These are phyloP conservation scores for Coelastrella sp. DNA, from an alignment of 139 green algal genomes.

Conservation along the genomic window DNA sequence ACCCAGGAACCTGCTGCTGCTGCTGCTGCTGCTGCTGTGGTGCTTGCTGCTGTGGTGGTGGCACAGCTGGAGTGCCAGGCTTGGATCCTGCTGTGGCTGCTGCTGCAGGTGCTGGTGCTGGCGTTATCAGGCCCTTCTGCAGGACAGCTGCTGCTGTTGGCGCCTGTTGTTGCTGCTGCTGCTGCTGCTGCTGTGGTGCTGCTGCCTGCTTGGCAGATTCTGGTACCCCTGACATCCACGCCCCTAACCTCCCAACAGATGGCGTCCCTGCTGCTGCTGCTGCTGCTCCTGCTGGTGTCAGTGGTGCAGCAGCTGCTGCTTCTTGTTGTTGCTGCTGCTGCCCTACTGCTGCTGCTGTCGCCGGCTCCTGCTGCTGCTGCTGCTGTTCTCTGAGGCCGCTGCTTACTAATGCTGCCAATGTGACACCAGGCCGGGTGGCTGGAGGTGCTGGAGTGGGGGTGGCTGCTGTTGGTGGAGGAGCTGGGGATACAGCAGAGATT, in stretches of 20 bases:
- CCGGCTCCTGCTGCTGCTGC: slow-evolving; percentile 32
- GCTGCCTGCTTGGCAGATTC: slow-evolving; percentile 22
- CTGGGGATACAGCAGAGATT: not conserved
- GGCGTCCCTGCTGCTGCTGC: slow-evolving; percentile 20
- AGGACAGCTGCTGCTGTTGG: slow-evolving; percentile 28
- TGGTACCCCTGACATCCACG: slow-evolving; percentile 13
- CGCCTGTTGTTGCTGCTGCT: slow-evolving; percentile 45
- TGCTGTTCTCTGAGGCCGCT: slow-evolving; percentile 21
- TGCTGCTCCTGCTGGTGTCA: slow-evolving; percentile 31
- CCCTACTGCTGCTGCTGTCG: slow-evolving; percentile 27
- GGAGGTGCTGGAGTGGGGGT: slow-evolving; percentile 10
- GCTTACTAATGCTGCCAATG: slow-evolving; percentile 21
- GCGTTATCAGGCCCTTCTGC: slow-evolving; percentile 16
- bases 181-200: slow-evolving; percentile 44
- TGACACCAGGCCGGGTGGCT: slow-evolving; percentile 8
- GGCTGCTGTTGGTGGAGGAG: slow-evolving; percentile 20
- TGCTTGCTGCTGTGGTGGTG: not conserved
- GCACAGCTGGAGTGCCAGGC: not conserved
- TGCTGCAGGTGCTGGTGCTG: slow-evolving; percentile 17
- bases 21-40: slow-evolving; percentile 32
- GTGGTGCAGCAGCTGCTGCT: not conserved
- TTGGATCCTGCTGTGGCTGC: slow-evolving; percentile 20
- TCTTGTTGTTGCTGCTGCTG: slow-evolving; percentile 48
- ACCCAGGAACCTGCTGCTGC: slow-evolving; percentile 9
- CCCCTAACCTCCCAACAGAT: slow-evolving; percentile 27